Evolutionary conservation across 1,139 yeast genomes (phyloP), one percentile per base, ranked within the genome.

Genomic region (Fermentozyma sake): DNA sequence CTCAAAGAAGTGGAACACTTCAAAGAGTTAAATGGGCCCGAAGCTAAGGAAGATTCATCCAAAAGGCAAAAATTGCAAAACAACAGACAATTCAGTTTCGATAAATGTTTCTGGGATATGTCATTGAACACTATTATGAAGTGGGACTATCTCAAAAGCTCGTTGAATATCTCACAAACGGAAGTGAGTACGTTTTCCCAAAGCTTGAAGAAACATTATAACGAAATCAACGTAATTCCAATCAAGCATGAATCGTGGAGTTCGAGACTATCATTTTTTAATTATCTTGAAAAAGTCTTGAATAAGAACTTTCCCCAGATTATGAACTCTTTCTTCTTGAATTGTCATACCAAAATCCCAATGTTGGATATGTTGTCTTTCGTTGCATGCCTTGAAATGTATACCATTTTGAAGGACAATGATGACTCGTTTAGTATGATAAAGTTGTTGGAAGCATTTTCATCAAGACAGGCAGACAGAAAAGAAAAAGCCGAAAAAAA

Each of bases 21-120:
- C 23, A 20, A 27, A 17, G 23, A 22, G 17, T 26, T 24, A 7
- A 30, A 25, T n/a, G 35, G 32, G 7, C 18, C 28, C 14, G 37
- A 24, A 7, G 18, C 10, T 4, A 32, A 31, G n/a, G 30, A 25
- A 19, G 13, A 17, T n/a, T n/a, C n/a, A n/a, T 3, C 10, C 15
- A 7, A 11, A 12, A 3, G 7, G n/a, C 15, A 14, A 14, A 26
- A 24, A n/a, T 16, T 25, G n/a, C 11, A 23, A 20, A 23, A 22
- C 14, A 21, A 16, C 12, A 11, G 26, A 10, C 16, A 27, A 14
- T 20, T 20, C 18, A 33, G 29, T 22, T 43, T 41, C 29, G 51
- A 47, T 28, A 37, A 31, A 13, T 50, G 54, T 28, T 18, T 50
- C 16, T 69, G 75, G 75, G 67, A 63, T 37, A 52, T 67, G 50